These are phyloP conservation scores for Beauveria bassiana DNA, from an alignment of 2,329 filamentous ascomycete species.

Conservation along the genomic window DNA sequence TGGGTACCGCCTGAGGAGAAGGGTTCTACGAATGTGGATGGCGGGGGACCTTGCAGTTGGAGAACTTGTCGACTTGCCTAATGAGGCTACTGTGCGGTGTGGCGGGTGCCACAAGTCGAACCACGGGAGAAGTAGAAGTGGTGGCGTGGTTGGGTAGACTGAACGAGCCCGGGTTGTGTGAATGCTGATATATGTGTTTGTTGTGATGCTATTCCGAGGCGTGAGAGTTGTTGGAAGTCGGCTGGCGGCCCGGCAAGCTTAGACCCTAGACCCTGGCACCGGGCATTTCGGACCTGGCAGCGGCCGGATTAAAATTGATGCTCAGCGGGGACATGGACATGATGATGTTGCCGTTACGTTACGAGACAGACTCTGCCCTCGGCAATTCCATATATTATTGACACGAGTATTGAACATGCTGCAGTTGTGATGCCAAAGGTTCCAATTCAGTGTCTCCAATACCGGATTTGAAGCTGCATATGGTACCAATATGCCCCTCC, in stretches of 20 bases:
- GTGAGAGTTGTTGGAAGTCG: background rate
- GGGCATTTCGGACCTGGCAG: background rate
- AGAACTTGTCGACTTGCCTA: constrained; percentile 4
- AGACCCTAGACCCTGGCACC: background rate
- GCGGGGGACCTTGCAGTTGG: constrained; percentile 6
- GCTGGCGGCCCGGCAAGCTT: background rate
- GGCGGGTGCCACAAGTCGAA: background rate
- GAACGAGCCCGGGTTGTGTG: background rate
- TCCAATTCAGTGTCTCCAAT: background rate
- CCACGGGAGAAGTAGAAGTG: background rate
- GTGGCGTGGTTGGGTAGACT: background rate
- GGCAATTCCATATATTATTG: background rate
- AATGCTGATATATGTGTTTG: background rate
- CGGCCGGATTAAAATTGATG: constrained; percentile 5
- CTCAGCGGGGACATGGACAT: background rate
- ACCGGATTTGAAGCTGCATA: background rate
- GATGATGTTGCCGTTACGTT: background rate
- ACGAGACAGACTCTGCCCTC: background rate
- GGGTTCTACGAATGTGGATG: background rate
- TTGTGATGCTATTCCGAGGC: background rate
- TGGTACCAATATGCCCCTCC: background rate
- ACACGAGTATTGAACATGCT: too few relatives aligned
- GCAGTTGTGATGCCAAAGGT: background rate
- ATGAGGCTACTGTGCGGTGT: constrained; percentile 3
- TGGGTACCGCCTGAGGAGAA: background rate